These are phyloP conservation scores for Didymella pomorum DNA, from an alignment of 2,329 filamentous ascomycete genomes.

Conservation along the genomic window DNA sequence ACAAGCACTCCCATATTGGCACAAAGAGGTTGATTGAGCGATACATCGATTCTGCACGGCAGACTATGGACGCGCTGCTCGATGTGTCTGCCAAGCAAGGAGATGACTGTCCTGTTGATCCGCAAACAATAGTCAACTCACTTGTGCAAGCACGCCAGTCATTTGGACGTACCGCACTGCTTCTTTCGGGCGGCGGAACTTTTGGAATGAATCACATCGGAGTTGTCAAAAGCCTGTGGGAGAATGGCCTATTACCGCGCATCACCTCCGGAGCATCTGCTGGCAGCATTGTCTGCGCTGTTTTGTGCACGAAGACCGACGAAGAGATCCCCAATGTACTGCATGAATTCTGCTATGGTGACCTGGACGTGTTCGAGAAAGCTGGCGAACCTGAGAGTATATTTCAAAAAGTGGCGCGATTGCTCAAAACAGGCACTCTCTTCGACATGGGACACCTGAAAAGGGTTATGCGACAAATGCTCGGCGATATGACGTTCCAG, in stretches of 20 bases:
- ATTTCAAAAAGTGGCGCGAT: conserved; percentile 72
- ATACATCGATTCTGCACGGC: conserved; percentile 81
- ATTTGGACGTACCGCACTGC: conserved; percentile 82
- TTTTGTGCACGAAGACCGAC: conserved; percentile 79
- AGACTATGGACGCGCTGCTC: conserved; percentile 76
- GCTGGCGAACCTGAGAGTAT: conserved; percentile 67
- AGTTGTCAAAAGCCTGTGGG: conserved; percentile 81
- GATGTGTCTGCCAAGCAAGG: conserved; percentile 64
- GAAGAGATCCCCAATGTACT: conserved; percentile 77
- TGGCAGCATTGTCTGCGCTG: conserved; percentile 83
- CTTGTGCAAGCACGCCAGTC: conserved; percentile 77
- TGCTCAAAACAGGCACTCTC: conserved; percentile 83
- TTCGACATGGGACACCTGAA: conserved; percentile 85
- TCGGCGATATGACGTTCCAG: conserved; percentile 92
- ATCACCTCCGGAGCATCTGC: conserved; percentile 90
- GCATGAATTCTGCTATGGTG: conserved; percentile 76
- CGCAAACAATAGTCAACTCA: conserved; percentile 70
- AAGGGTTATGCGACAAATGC: conserved; percentile 78
- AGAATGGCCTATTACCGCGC: conserved; percentile 77
- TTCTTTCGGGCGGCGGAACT: conserved; percentile 85
- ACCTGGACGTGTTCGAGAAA: conserved; percentile 80
- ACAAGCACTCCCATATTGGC: conserved; percentile 83
- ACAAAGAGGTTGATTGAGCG: conserved; percentile 87
- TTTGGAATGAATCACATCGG: conserved; percentile 94
- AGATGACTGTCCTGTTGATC: conserved; percentile 62